Percentiles rank a stretch among this genome's conserved stretches.
Evolutionary conservation across 306 rosid genomes (phyloP).

Genomic region (Prunus salicina): DNA sequence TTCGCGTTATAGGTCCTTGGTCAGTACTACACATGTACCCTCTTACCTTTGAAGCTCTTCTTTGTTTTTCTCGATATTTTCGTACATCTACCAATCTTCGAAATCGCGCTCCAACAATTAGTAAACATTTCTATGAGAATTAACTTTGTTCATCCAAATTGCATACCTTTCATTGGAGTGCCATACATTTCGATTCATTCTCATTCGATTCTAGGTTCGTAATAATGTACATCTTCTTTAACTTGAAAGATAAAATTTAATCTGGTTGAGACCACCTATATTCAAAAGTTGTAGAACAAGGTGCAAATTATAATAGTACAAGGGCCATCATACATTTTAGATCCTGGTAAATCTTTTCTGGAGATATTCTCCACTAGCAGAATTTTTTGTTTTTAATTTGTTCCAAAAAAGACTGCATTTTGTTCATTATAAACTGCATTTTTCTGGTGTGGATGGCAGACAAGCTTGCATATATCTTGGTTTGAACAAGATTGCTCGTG

Average conservation of each 20-base stretch:
- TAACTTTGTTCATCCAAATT: too few species aligned
- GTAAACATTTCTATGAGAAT: too few species aligned
- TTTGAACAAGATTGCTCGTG: background rate
- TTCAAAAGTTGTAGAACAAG: background rate
- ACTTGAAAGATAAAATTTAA: background rate
- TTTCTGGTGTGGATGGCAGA: background rate
- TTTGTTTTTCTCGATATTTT: too few species aligned
- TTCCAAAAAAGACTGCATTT: background rate
- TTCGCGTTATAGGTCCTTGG: too few species aligned
- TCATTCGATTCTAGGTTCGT: background rate
- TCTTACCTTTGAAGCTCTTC: too few species aligned
- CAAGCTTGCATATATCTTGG: background rate
- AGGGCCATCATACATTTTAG: background rate
- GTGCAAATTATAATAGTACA: background rate
- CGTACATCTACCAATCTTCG: too few species aligned
- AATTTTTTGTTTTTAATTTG: background rate
- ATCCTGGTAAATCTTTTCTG: background rate
- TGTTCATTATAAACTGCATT: background rate
- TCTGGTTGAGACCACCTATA: background rate
- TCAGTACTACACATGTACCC: too few species aligned
- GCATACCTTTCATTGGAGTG: background rate
- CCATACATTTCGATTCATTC: background rate
- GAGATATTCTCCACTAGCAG: background rate
- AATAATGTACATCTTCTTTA: background rate
- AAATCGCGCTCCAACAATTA: too few species aligned